Evolutionary conservation across 2,329 filamentous ascomycete genomes (phyloP), one percentile per base, ranked within the genome.

Genomic region (Penicillium vulpinum): DNA sequence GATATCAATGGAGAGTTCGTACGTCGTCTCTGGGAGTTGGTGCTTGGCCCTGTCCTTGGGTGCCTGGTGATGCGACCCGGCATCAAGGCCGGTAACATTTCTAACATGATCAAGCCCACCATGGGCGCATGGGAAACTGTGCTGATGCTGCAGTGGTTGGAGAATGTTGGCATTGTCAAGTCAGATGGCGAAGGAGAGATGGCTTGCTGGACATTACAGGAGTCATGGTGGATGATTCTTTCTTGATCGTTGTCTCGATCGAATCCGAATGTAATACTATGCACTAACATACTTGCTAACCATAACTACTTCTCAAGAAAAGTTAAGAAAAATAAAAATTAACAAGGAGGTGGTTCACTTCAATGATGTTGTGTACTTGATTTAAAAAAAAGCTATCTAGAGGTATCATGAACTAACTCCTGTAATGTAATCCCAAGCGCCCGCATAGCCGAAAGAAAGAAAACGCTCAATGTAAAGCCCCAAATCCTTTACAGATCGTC

Each of bases 1-100:
- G 79, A 81, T 61, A 78, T 82, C 48, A 76, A 81, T 52, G 75
- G 73, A 0, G 65, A 72, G 15, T 66, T 73, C 22, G 62, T 71
- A 28, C 55, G 38, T 4, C 59, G 68, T n/a, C 60, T 72, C 21
- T 82, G 80, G 80, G 72, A 78, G 11, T 66, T 74, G 48, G 72
- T 73, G 11, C 57, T 78, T 13, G 73, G 70, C 1, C 73, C 76
- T 4, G 71, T 80, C 4, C 54, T 81, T 4, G 75, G 77, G 1
- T 67, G 74, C n/a, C 56, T 81, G 15, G 72, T 73, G 9, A 64
- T 74, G 11, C 66, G 79, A 5, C 76, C 78, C 5, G 78, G 79
- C 0, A 62, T 77, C 22, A 70, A 62, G 10, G 68, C 72, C 1
- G 54, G 53, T 4, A 69, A 67, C 10, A 67, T 81, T n/a, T 66